Percentiles rank a stretch among this genome's conserved stretches.
phyloP scores from a whole-genome alignment of 2,329 filamentous ascomycete species.

The Dactylellina haptotyla region DNA sequence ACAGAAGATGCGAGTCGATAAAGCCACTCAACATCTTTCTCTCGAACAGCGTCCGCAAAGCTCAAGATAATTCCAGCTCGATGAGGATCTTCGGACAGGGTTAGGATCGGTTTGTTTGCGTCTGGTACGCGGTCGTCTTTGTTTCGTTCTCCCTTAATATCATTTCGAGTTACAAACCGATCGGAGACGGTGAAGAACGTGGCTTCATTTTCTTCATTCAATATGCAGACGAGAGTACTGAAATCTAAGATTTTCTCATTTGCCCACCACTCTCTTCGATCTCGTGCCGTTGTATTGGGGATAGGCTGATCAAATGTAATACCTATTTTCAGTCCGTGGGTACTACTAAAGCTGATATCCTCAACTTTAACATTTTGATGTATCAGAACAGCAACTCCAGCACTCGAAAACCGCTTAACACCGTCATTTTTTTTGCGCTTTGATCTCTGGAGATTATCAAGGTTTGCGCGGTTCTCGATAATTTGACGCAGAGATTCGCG shows the following conservation, averaged over 20 bases:
- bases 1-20: background rate
- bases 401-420: slow-evolving; percentile 52
- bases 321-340: slow-evolving; percentile 44
- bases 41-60: slow-evolving; percentile 54
- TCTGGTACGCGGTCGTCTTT: slow-evolving; percentile 24
- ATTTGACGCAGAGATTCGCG: slow-evolving; percentile 58
- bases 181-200: slow-evolving; percentile 54
- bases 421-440: slow-evolving; percentile 26
- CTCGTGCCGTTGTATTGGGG: background rate
- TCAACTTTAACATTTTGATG: slow-evolving; percentile 5
- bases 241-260: slow-evolving; percentile 54
- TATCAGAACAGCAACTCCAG: slow-evolving; percentile 12
- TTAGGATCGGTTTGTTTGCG: background rate
- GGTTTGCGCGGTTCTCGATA: slow-evolving; percentile 55
- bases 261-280: slow-evolving; percentile 56
- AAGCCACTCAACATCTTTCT: slow-evolving; percentile 53
- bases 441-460: slow-evolving; percentile 26
- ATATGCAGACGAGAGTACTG: slow-evolving; percentile 55
- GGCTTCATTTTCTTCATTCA: slow-evolving; percentile 39
- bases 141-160: slow-evolving; percentile 33
- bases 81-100: slow-evolving; percentile 55
- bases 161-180: slow-evolving; percentile 24
- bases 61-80: slow-evolving; percentile 56
- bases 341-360: slow-evolving; percentile 1
- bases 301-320: slow-evolving; percentile 55